Conservation (phyloP, 1,284 basidiomycete species). For the Melampsora occidentalis region DNA sequence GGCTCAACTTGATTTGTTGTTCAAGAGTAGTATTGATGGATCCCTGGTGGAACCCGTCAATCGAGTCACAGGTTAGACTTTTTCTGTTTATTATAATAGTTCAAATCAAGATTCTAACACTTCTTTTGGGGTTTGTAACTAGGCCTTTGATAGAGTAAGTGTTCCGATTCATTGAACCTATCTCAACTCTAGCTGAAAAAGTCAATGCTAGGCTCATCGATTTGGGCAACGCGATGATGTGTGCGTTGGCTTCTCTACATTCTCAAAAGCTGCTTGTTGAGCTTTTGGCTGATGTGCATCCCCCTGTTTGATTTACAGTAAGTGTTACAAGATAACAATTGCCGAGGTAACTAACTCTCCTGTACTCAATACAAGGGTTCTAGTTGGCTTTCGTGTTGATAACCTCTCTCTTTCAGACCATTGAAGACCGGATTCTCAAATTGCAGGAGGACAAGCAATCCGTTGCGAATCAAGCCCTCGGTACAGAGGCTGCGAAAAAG, state of each 20-base stretch:
- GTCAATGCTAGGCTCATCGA: constrained; percentile 24
- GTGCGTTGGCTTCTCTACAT: not conserved
- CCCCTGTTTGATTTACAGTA: not conserved
- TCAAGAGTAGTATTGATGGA: constrained; percentile 49
- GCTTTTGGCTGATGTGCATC: not conserved
- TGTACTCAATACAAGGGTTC: not conserved
- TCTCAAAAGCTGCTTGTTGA: not conserved
- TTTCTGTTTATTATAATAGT: not conserved
- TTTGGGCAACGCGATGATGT: constrained; percentile 41
- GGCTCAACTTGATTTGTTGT: constrained; percentile 88
- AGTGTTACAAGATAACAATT: constrained; percentile 40
- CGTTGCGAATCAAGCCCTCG: constrained; percentile 30
- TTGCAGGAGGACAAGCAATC: constrained; percentile 40
- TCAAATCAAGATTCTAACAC: not conserved
- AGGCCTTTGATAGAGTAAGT: constrained; percentile 43
- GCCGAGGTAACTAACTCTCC: constrained; percentile 14
- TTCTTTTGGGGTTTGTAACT: not conserved
- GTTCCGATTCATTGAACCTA: not conserved
- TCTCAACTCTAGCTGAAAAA: not conserved
- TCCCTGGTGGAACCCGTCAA: constrained; percentile 39
- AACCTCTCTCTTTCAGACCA: constrained; percentile 10
- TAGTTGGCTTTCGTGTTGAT: not conserved
- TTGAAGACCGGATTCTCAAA: constrained; percentile 37
- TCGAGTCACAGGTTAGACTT: constrained; percentile 28
- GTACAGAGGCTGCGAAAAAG: constrained; percentile 35